Base-by-base conservation (phyloP, 2,329 filamentous ascomycete genomes). In the Pezicula neosporulosa region DNA sequence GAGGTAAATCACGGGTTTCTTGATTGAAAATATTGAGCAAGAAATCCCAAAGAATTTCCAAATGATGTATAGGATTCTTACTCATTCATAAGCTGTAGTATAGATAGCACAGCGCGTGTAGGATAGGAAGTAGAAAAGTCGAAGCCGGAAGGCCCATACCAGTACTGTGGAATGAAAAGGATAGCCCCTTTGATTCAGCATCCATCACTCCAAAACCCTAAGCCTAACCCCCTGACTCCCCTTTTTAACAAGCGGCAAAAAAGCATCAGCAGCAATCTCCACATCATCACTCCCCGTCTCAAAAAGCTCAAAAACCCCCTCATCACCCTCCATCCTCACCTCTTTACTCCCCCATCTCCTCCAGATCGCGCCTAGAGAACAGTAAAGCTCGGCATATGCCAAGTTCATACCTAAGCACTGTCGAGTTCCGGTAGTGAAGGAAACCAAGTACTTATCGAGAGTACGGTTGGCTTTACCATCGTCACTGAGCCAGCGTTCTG, bases 401-500 rank as follows among this genome's bases (percentile, higher is more conserved):
- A 52, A n/a, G 13, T 50, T 49, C 8, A 50, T 49, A 12, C 73
- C 72, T 4, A 75, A 61, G 49, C 73, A 75, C 15, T 60, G 62
- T 4, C 72, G 57, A 4, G 64, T 62, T 1, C 70, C 73, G 41
- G 68, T 72, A 8, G 67, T 68, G 55, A 75, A 75, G 0, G 69
- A 45, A n/a, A 75, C 62, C 47, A 75, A 67, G 41, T 63, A 67
- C 15, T 63, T 63, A 9, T 75, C 71, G 9, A 66, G 61, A 6
- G 39, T 35, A 33, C 12, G 30, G 30, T 10, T 33, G 30, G 12
- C 9, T 13, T 33, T 33, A 10, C 12, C 12, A 13, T 33, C 12
- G 4, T 60, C 61, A 21, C 66, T 68, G 4, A 74, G 52, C 71
- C 70, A 76, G 6, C 74, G 61, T 47, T 73, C 70, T 0, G 71